Evolutionary conservation across 2,329 filamentous ascomycete species (phyloP), one percentile per base, ranked within the genome.

Genomic region (Teratosphaeria nubilosa): DNA sequence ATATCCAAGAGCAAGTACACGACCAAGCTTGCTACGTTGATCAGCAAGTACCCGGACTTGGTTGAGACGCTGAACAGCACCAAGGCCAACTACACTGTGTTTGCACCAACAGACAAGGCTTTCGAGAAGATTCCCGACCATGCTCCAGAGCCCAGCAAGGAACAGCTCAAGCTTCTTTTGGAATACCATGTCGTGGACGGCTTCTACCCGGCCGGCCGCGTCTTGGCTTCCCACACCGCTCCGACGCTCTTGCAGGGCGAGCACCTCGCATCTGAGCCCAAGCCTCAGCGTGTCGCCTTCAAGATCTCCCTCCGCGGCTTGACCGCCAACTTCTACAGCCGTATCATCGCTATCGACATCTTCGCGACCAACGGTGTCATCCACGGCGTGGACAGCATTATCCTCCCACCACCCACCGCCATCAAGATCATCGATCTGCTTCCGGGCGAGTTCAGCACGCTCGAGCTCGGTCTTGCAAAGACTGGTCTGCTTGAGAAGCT

Each of bases 301-400:
- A 83, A 86, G 54, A 75, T 89, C 30, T 79, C 83, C 1, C 69
- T 82, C 25, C 73, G 81, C 7, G 88, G 88, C 13, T 75, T 91
- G 1, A 81, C 80, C 11, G 71, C 96, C 66, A 95, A 96, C 75
- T 88, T 90, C 68, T 88, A 88, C 73, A 84, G 82, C 74, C 85
- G 82, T 63, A 76, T 95, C 34, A 74, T 91, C 3, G 83, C 80
- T 3, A 77, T 83, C 56, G 83, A 96, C 72, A 82, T 94, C 65
- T 80, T 82, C 69, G 86, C 84, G 48, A 86, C 82, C 61, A 95
- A 95, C 69, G 91, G 91, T 50, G 78, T 94, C 45, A 83, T 95
- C 63, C 91, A 96, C 72, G 87, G 82, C 51, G 75, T 96, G 56
- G 83, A 91, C 75, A 79, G 77, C 61, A 77, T 94, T 57, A 80